Evolutionary conservation across 192 early-diverging fungal genomes (phyloP).

Genomic region (Paraglomus occultum): DNA sequence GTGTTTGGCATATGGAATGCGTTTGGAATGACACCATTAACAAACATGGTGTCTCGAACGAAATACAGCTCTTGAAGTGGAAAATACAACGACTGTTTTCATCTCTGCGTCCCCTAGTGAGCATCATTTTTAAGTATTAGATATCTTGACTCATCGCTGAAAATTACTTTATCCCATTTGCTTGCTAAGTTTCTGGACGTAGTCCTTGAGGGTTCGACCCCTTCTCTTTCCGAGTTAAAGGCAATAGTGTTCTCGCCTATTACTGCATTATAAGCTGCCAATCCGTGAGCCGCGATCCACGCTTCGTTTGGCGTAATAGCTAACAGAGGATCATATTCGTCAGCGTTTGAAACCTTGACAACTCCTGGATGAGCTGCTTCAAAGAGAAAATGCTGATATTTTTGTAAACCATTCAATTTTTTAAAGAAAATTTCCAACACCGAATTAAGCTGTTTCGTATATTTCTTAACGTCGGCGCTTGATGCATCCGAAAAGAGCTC

Average conservation of each 20-base stretch:
- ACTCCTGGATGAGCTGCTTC: too few relatives aligned
- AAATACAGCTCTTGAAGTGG: conserved; percentile 4
- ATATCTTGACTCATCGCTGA: too few relatives aligned
- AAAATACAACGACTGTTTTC: conserved; percentile 3
- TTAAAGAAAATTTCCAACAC: too few relatives aligned
- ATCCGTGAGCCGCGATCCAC: neutral
- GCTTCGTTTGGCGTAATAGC: neutral
- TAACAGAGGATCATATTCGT: neutral
- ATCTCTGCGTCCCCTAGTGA: conserved; percentile 13
- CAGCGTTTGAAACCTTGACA: conserved; percentile 6
- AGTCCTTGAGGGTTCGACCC: too few relatives aligned
- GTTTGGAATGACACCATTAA: neutral
- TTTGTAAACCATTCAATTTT: too few relatives aligned
- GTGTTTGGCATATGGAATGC: neutral
- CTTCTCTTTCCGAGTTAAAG: too few relatives aligned
- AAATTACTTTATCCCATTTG: too few relatives aligned
- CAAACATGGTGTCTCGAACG: neutral
- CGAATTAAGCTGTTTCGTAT: conserved; percentile 8
- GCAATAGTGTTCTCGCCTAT: conserved; percentile 1
- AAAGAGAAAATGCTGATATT: too few relatives aligned
- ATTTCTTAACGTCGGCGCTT: conserved; percentile 6
- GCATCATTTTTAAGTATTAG: too few relatives aligned
- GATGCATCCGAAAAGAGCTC: neutral
- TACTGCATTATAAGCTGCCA: neutral
- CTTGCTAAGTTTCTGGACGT: too few relatives aligned